A percentile compares a stretch with the other conserved stretches of the same genome.
These are phyloP conservation scores for Argentina anserina DNA, from an alignment of 306 rosid genomes.

Conservation along the genomic window DNA sequence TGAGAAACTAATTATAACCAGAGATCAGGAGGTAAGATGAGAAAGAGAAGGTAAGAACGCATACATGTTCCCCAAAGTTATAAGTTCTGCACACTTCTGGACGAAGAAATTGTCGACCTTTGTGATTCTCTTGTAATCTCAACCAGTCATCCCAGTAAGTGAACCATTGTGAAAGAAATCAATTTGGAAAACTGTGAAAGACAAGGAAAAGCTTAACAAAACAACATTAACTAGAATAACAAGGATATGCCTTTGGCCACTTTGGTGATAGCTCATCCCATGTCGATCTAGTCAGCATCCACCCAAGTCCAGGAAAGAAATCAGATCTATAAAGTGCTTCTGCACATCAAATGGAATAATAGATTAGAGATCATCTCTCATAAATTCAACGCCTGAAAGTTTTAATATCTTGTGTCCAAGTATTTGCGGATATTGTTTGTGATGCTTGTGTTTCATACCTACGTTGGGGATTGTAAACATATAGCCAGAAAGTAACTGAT, in stretches of 20 bases:
- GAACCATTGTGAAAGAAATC: constrained; percentile 71
- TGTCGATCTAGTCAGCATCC: constrained; percentile 82
- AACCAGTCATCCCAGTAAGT: constrained; percentile 99
- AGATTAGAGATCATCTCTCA: not conserved
- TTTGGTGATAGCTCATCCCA: constrained; percentile 99
- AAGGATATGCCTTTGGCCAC: constrained; percentile 99
- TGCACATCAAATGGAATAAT: constrained; percentile 37
- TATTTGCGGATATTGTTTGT: not conserved
- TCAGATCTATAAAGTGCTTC: constrained; percentile 89
- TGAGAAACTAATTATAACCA: not conserved
- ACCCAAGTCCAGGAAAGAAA: constrained; percentile 95
- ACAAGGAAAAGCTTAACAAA: constrained; percentile 17
- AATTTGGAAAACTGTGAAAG: constrained; percentile 20
- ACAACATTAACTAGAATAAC: constrained; percentile 27
- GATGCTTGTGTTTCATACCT: not conserved
- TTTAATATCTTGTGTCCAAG: not conserved
- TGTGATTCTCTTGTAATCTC: constrained; percentile 76
- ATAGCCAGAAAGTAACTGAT: not conserved
- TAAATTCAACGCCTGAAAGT: not conserved
- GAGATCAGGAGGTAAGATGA: not conserved
- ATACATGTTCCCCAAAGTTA: constrained; percentile 91
- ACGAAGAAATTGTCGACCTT: constrained; percentile 87
- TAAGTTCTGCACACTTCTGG: constrained; percentile 98
- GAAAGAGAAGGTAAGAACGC: constrained; percentile 26
- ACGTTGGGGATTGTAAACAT: not conserved